Conservation (phyloP, 1,284 basidiomycete genomes). For the Tilletia setariae region DNA sequence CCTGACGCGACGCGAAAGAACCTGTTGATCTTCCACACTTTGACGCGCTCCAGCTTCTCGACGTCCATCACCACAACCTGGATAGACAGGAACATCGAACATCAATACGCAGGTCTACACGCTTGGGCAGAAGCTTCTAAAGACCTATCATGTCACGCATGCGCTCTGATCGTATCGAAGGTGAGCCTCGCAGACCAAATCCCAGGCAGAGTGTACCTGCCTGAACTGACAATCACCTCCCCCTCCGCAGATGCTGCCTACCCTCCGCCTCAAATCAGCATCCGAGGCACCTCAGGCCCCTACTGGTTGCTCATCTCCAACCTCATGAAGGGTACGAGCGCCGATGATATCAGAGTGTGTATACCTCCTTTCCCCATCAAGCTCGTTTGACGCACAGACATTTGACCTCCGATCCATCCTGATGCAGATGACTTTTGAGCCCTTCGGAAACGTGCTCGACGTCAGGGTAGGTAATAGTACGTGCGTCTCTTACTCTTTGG, state of each 20-base stretch:
- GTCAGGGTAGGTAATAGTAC: constrained; percentile 25
- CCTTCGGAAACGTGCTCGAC: constrained; percentile 41
- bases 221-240: background rate
- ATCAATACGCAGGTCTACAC: too few relatives aligned
- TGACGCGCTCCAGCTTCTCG: too few relatives aligned
- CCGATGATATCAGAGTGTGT: constrained; percentile 41
- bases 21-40: too few relatives aligned
- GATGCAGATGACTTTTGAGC: constrained; percentile 39
- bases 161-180: too few relatives aligned
- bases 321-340: constrained; percentile 42
- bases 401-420: background rate
- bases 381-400: background rate
- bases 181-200: too few relatives aligned
- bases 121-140: too few relatives aligned
- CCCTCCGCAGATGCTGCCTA: constrained; percentile 7
- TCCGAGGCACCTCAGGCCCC: constrained; percentile 43
- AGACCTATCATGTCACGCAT: too few relatives aligned
- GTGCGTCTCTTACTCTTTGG: background rate
- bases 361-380: background rate
- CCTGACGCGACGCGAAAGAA: too few relatives aligned
- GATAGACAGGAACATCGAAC: too few relatives aligned
- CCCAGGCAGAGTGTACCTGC: too few relatives aligned
- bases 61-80: too few relatives aligned
- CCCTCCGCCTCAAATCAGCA: constrained; percentile 41
- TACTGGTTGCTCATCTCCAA: constrained; percentile 50